Percentiles rank a stretch among this genome's conserved stretches.
Conservation (phyloP, 1,284 basidiomycete genomes). For the Rhodotorula sp. region DNA sequence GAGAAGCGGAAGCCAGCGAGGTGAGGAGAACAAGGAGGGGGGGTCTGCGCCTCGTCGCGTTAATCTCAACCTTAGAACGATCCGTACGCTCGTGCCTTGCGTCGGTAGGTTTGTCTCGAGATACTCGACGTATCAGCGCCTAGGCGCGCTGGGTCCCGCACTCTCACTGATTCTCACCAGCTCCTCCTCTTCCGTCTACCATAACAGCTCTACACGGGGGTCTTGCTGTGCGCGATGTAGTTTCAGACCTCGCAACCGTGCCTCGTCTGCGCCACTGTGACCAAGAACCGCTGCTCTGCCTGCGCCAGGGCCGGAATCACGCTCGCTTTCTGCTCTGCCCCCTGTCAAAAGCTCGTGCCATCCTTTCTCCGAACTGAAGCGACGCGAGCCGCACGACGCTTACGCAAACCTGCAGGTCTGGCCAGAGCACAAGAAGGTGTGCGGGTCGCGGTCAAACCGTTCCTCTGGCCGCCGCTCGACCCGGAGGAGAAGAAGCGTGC, state of each 20-base stretch:
- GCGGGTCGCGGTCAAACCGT: neutral
- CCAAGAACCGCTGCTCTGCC: neutral
- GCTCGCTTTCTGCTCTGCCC: neutral
- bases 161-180: no score
- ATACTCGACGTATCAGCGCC: no score
- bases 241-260: neutral
- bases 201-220: neutral
- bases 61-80: no score
- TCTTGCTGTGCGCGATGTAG: neutral
- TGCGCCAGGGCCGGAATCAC: neutral
- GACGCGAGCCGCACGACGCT: rapidly evolving
- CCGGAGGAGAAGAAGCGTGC: neutral
- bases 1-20: neutral
- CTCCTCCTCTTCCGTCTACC: neutral
- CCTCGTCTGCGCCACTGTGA: neutral
- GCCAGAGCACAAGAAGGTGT: neutral
- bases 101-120: no score
- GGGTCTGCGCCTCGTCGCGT: no score
- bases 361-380: neutral
- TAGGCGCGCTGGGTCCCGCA: no score
- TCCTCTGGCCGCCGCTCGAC: neutral
- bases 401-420: neutral
- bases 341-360: neutral
- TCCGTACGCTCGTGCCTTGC: no score
- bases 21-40: neutral